Evolutionary conservation across 352 stramenopile species (phyloP).

Genomic region (Blastocystis sp.): DNA sequence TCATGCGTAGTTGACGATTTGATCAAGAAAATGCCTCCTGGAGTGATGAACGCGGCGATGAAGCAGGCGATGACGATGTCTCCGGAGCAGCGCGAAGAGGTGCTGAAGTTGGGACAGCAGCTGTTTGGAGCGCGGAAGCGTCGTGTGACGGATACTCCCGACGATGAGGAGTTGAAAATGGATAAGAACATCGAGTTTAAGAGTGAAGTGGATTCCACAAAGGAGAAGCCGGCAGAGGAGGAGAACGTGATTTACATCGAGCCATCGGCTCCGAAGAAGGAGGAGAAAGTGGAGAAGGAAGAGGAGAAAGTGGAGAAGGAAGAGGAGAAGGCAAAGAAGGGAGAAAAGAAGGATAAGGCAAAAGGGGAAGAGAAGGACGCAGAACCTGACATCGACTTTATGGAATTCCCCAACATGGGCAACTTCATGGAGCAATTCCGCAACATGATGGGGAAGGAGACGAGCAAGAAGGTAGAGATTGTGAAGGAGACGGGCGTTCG

Average conservation of each 20-base stretch:
- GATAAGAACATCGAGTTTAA: constrained; percentile 41
- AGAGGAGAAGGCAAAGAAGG: neutral
- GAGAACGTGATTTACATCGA: neutral
- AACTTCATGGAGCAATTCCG: constrained; percentile 56
- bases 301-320: neutral
- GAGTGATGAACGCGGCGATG: constrained; percentile 26
- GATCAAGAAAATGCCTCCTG: constrained; percentile 39
- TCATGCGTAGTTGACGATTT: constrained; percentile 32
- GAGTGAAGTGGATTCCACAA: neutral
- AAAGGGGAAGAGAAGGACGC: neutral
- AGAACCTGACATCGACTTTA: neutral
- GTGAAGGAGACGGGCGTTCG: constrained; percentile 76
- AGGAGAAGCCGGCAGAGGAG: neutral
- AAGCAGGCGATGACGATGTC: constrained; percentile 61
- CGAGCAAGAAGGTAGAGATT: constrained; percentile 38
- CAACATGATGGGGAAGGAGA: constrained; percentile 52
- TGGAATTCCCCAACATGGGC: constrained; percentile 11
- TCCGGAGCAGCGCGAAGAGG: constrained; percentile 29
- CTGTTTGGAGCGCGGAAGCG: constrained; percentile 27
- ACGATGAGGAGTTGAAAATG: neutral
- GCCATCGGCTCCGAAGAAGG: no score
- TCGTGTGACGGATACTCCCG: constrained; percentile 7
- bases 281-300: neutral
- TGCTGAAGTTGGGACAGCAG: constrained; percentile 52
- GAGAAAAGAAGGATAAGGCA: neutral